Evolutionary conservation across 2,329 filamentous ascomycete genomes (phyloP).

Genomic region (Xylariaceae sp.): DNA sequence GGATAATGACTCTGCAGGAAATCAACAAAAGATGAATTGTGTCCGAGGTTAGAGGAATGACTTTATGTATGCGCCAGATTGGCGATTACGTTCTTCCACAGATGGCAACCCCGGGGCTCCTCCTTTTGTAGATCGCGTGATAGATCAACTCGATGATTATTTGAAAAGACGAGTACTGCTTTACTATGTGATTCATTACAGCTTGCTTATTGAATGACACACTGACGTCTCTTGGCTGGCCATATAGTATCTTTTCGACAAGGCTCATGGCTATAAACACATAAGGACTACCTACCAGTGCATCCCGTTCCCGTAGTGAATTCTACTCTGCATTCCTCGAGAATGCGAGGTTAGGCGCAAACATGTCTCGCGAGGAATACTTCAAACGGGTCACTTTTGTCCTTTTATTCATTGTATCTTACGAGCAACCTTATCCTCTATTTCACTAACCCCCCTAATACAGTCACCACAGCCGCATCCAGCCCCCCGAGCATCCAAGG

Average conservation of each 20-base stretch:
- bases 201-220: background rate
- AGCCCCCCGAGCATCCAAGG: background rate
- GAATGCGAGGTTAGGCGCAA: too few relatives aligned
- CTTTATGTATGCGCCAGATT: slow-evolving; percentile 17
- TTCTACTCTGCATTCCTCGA: too few relatives aligned
- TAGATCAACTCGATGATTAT: slow-evolving; percentile 19
- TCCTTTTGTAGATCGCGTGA: slow-evolving; percentile 13
- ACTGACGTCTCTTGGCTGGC: background rate
- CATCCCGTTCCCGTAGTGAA: too few relatives aligned
- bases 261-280: background rate
- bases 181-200: background rate
- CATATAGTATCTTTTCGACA: background rate
- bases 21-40: slow-evolving; percentile 15
- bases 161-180: background rate
- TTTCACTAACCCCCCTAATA: too few relatives aligned
- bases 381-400: too few relatives aligned
- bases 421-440: too few relatives aligned
- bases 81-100: slow-evolving; percentile 20
- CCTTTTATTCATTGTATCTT: too few relatives aligned
- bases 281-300: too few relatives aligned
- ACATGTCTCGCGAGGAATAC: too few relatives aligned
- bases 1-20: slow-evolving; percentile 25
- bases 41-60: slow-evolving; percentile 17
- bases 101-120: slow-evolving; percentile 17
- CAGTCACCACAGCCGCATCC: too few relatives aligned